Evolutionary conservation across 23 red algal species (phyloP), one percentile per base, ranked within the genome.

Genomic region (Gracilariopsis chorda): DNA sequence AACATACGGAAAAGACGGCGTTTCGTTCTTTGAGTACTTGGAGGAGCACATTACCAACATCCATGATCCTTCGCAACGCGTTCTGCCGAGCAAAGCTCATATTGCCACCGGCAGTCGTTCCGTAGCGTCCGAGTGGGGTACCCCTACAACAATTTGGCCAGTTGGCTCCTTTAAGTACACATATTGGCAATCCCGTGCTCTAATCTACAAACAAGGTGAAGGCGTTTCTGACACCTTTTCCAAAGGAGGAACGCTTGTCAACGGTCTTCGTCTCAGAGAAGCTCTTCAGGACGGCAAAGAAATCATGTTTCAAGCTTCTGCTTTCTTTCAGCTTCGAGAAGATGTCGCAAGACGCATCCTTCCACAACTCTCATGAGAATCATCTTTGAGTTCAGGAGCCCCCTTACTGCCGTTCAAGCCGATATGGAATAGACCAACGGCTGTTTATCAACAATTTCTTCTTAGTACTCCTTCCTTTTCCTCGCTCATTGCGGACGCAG

Each of bases 261-360:
- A 47, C 12, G 60, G 60, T 6, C n/a, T 42, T 5, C 58, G 45
- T 45, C 60, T 84, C 21, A 52, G 56, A 68, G 55, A 84, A 51
- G 80, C 80, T 47, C 28, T 84, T n/a, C 6, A 61, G 23, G 42
- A 34, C 8, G 80, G 80, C 32, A 84, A 84, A 48, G 80, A 84
- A 32, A 36, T 84, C 28, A 84, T 84, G 57, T 84, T 84, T 35
- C 37, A 84, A 5, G 34, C 57, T 65, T 29, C 42, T 10, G 56
- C 80, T 4, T 84, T 63, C 20, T 84, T 84, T 19, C 40, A 67
- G 37, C 45, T 84, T n/a, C 34, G 39, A 19, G 56, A 63, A 49
- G 80, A 84, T 51, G 44, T 67, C 42, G 48, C 35, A 21, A 30
- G 44, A 59, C 48, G 55, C 39, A 48, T 80, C 33, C 37, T 80